Conservation (phyloP, 768 basidiomycete genomes). For the Podaxis rugospora region DNA sequence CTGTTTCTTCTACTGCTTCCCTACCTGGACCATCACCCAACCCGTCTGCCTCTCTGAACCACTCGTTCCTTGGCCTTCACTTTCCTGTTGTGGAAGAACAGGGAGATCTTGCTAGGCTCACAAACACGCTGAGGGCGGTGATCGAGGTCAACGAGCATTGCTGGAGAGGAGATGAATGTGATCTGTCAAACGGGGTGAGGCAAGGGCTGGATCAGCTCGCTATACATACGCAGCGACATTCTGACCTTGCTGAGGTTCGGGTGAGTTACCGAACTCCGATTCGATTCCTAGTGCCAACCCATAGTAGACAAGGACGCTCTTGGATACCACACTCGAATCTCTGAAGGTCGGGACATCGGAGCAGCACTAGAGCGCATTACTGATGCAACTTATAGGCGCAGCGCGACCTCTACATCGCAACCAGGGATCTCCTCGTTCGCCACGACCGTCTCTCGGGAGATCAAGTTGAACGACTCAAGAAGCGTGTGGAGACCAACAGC, state of each 20-base stretch:
- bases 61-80: conserved; percentile 27
- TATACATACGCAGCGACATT: conserved; percentile 61
- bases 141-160: conserved; percentile 76
- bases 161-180: conserved; percentile 82
- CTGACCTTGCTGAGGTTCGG: conserved; percentile 69
- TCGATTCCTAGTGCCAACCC: conserved; percentile 3
- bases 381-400: conserved; percentile 25
- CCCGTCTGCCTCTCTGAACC: conserved; percentile 27
- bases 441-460: conserved; percentile 89
- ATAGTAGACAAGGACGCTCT: conserved; percentile 54
- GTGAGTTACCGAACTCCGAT: conserved; percentile 34
- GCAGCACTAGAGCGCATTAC: not conserved
- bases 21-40: conserved; percentile 26
- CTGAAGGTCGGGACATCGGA: conserved; percentile 52
- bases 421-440: conserved; percentile 81
- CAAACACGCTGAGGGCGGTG: conserved; percentile 75
- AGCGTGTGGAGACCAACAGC: conserved; percentile 74
- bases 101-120: conserved; percentile 80
- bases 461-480: conserved; percentile 83
- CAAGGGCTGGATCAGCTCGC: conserved; percentile 67
- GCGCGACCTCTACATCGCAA: conserved; percentile 83
- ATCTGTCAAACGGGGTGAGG: conserved; percentile 73
- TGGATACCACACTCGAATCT: conserved; percentile 70
- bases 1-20: conserved; percentile 29
- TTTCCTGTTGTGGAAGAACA: conserved; percentile 33